Percentiles rank a stretch among this genome's conserved stretches.
Conservation (phyloP, 768 basidiomycete species). For the Daedalea quercina region DNA sequence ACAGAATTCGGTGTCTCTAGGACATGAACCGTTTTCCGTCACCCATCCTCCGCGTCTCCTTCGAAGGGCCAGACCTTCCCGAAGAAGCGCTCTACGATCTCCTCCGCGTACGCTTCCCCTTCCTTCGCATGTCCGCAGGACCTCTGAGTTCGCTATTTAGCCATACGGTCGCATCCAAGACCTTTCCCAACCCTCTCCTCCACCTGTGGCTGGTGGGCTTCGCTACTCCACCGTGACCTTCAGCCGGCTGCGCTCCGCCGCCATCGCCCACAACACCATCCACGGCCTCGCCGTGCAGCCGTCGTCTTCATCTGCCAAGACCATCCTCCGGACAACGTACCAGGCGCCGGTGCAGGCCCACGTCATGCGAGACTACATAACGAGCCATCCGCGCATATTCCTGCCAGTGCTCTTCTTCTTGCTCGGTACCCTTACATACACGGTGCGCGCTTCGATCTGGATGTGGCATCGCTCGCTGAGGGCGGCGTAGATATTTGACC, state of each 20-base stretch:
- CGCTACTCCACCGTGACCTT: conserved; percentile 50
- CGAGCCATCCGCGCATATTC: conserved; percentile 80
- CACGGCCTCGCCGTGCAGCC: conserved; percentile 43
- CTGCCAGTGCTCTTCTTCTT: conserved; percentile 80
- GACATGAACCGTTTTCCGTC: conserved; percentile 85
- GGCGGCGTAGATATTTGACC: conserved; percentile 76
- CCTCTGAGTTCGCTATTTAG: conserved; percentile 28
- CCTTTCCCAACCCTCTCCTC: conserved; percentile 51
- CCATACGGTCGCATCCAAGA: conserved; percentile 80
- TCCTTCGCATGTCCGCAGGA: not conserved
- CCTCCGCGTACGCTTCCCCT: conserved; percentile 53
- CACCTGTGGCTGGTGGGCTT: conserved; percentile 48
- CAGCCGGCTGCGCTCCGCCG: conserved; percentile 56
- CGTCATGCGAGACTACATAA: conserved; percentile 70
- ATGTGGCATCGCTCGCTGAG: not conserved
- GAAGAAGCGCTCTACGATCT: conserved; percentile 76
- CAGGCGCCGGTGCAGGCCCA: conserved; percentile 61
- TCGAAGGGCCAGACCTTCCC: conserved; percentile 83
- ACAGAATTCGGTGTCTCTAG: conserved; percentile 28
- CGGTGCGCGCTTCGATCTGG: conserved; percentile 40
- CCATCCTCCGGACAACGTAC: conserved; percentile 49
- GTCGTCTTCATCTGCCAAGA: conserved; percentile 27
- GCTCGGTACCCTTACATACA: conserved; percentile 85
- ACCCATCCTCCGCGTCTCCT: conserved; percentile 63
- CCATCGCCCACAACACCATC: conserved; percentile 76